Evolutionary conservation across 495 filamentous ascomycete species (phyloP).

Genomic region (Penicillium goetzii): DNA sequence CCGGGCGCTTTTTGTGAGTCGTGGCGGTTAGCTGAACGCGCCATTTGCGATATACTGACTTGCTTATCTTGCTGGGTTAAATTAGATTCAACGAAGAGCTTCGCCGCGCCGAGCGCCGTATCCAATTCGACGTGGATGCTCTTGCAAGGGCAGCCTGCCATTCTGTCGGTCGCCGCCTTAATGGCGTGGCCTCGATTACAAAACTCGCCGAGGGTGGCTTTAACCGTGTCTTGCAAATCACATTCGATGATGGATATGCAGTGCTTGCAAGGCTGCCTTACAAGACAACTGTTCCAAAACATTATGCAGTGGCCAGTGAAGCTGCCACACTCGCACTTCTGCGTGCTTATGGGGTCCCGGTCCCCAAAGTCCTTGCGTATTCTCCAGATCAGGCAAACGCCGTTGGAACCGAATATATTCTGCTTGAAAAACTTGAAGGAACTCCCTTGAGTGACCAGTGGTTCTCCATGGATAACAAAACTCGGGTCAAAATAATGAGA

Average conservation of each 20-base stretch:
- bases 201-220: conserved; percentile 44
- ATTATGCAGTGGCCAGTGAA: conserved; percentile 39
- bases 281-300: conserved; percentile 31
- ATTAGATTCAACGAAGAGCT: conserved; percentile 28
- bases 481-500: conserved; percentile 35
- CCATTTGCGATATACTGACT: background rate
- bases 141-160: conserved; percentile 21
- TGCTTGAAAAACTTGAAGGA: conserved; percentile 33
- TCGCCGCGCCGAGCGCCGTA: conserved; percentile 23
- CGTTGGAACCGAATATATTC: conserved; percentile 36
- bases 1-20: conserved; percentile 31
- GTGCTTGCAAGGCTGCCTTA: conserved; percentile 37
- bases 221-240: conserved; percentile 34
- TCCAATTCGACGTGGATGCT: conserved; percentile 28
- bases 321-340: conserved; percentile 42
- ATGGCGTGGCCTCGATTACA: conserved; percentile 23
- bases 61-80: background rate
- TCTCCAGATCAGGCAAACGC: conserved; percentile 26
- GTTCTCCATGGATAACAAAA: conserved; percentile 33
- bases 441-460: conserved; percentile 25
- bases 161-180: conserved; percentile 12
- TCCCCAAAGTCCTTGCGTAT: conserved; percentile 29
- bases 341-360: conserved; percentile 32
- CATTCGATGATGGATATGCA: conserved; percentile 31
- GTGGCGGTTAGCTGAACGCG: conserved; percentile 11